A percentile compares a stretch with the other conserved stretches of the same genome.
Evolutionary conservation across 495 filamentous ascomycete genomes (phyloP).

Genomic region (Annulohypoxylon maeteangense): DNA sequence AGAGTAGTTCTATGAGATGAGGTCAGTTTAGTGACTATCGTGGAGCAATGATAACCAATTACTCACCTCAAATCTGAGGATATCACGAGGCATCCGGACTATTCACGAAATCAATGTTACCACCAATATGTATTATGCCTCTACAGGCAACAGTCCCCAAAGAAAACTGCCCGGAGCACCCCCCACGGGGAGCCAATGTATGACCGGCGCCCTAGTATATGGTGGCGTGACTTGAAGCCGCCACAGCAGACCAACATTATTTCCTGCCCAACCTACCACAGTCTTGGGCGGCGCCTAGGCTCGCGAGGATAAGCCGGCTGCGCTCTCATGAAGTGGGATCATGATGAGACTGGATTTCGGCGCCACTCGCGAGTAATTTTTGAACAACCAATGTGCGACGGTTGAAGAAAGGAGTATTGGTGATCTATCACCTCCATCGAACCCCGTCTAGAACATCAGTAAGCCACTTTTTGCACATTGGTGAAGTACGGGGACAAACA

Average conservation of each 20-base stretch:
- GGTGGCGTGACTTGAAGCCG: conserved; percentile 12
- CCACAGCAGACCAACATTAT: neutral
- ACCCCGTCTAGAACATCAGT: neutral
- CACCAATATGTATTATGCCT: conserved; percentile 11
- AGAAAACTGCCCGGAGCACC: neutral
- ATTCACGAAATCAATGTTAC: conserved; percentile 19
- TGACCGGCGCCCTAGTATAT: neutral
- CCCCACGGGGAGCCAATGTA: conserved; percentile 3
- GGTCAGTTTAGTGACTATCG: conserved; percentile 13
- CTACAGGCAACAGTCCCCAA: neutral
- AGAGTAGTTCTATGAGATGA: conserved; percentile 15
- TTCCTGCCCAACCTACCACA: conserved; percentile 9
- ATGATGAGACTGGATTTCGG: conserved; percentile 1
- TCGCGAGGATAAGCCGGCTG: neutral
- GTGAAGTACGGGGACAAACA: neutral
- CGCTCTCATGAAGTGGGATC: conserved; percentile 8
- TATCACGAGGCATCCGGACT: neutral
- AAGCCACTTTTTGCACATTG: neutral
- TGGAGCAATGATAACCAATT: conserved; percentile 20
- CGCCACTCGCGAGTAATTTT: conserved; percentile 5
- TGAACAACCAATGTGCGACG: conserved; percentile 1
- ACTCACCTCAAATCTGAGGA: neutral
- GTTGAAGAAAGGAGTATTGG: neutral
- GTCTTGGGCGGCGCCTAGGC: conserved; percentile 7
- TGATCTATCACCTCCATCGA: neutral